Evolutionary conservation across 2,329 filamentous ascomycete species (phyloP), one percentile per base, ranked within the genome.

Genomic region (Ophiocordyceps sinensis): DNA sequence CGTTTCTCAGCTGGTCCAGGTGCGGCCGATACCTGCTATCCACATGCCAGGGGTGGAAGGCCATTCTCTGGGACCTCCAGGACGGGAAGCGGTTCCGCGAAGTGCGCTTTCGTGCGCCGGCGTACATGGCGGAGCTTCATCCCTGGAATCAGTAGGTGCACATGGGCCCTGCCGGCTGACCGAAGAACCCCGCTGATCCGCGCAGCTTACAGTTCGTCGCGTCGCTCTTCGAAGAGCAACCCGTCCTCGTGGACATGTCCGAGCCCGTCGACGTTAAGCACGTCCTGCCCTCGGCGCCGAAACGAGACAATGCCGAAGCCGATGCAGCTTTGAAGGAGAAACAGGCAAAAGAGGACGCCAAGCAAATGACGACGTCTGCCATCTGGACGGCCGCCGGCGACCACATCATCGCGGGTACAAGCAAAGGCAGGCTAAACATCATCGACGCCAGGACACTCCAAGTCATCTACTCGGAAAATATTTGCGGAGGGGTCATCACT

Each of bases 51-150:
- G 91, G 94, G 54, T 96, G 89, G 85, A 94, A 93, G 62, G 88
- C 84, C 47, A 87, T 94, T 39, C 71, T 98, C 1, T 98, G 91
- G 91, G 91, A 98, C 61, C 68, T 98, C 44, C 73, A 73, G 41
- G 68, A 76, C 44, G 71, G 75, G 37, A 71, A 82, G 55, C 70
- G 84, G 44, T 68, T 88, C 53, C 81, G 88, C 49, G 88, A 85
- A 50, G 82, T 95, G 52, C 83, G 87, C 49, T 94, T 98, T 55
- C 81, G 89, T 49, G 86, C 88, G 3, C 87, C 89, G 1, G 85
- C 94, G 29, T 98, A 95, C 64, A 94, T 93, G 51, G 93, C 89
- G 4, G 91, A 98, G 63, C 69, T 98, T 43, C 86, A 98, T 61
- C 89, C 91, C 4, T 82, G 77, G 64, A 86, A 94, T 48, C 83